Evolutionary conservation across 163 green algal species (phyloP).

Genomic region (Scenedesmus sp.): DNA sequence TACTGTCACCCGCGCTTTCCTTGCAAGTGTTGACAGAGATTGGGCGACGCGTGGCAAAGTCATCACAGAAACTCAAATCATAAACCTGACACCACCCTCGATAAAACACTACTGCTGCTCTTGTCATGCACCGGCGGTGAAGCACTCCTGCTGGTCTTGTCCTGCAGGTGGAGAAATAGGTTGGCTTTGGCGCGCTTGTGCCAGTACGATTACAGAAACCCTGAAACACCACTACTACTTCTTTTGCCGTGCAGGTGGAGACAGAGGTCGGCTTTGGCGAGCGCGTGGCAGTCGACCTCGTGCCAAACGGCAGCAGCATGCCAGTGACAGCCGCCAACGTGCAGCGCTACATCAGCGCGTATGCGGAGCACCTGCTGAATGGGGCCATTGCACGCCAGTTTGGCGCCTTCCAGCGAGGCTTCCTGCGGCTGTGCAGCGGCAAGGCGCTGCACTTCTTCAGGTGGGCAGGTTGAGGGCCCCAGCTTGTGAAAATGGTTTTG

Average conservation of each 20-base stretch:
- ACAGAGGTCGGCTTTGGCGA: constrained; percentile 75
- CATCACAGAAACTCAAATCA: too few species aligned
- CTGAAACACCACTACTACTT: background rate
- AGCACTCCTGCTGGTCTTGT: background rate
- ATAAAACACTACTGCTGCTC: too few species aligned
- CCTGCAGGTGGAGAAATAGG: constrained; percentile 60
- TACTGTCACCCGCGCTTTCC: too few species aligned
- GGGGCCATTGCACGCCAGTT: constrained; percentile 78
- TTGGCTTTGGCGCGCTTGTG: constrained; percentile 71
- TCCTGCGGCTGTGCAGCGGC: constrained; percentile 74
- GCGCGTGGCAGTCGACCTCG: constrained; percentile 70
- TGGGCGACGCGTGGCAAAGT: too few species aligned
- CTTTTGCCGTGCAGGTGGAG: constrained; percentile 52
- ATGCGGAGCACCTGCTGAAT: constrained; percentile 76
- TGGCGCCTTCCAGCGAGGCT: constrained; percentile 83
- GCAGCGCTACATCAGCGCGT: constrained; percentile 78
- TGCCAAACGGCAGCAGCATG: constrained; percentile 70
- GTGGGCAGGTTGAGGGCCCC: background rate
- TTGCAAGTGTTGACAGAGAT: too few species aligned
- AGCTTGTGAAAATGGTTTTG: background rate
- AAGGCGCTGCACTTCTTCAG: constrained; percentile 66
- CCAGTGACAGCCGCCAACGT: constrained; percentile 79
- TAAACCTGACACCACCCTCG: too few species aligned
- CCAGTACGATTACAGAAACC: constrained; percentile 24
- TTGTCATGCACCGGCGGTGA: too few species aligned